Evolutionary conservation across 257 asterid species (phyloP).

Genomic region (Jacaranda mimosifolia): DNA sequence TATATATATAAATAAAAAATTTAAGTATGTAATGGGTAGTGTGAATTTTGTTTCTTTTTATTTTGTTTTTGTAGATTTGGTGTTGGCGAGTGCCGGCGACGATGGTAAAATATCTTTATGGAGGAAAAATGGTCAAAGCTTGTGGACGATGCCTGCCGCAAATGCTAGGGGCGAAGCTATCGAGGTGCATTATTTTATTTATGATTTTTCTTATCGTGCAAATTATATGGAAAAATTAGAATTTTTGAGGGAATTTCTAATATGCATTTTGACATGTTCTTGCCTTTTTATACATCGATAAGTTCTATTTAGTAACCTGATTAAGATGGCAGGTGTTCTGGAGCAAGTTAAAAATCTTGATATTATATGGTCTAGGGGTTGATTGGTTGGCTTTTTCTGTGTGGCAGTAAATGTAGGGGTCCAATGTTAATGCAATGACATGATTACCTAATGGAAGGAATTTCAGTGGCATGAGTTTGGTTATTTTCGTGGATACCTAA

Average conservation of each 20-base stretch:
- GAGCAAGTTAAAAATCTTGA: background rate
- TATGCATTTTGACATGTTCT: constrained; percentile 24
- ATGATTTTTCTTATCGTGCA: background rate
- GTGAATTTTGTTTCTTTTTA: background rate
- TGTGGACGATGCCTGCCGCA: constrained; percentile 84
- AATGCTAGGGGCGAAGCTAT: constrained; percentile 67
- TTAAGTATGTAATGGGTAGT: constrained; percentile 12
- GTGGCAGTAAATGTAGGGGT: background rate
- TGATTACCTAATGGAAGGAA: background rate
- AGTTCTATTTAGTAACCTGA: constrained; percentile 4
- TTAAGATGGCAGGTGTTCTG: constrained; percentile 4
- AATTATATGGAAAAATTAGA: background rate
- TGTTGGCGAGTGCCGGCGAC: constrained; percentile 93
- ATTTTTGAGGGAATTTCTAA: background rate
- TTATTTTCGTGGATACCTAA: background rate
- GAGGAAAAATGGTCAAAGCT: constrained; percentile 82
- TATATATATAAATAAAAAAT: background rate
- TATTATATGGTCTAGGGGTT: background rate
- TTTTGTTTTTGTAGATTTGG: constrained; percentile 68
- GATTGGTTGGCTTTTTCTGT: background rate
- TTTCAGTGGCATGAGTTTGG: background rate
- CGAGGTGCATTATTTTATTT: constrained; percentile 67
- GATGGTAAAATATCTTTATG: constrained; percentile 82
- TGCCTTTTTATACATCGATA: constrained; percentile 22
- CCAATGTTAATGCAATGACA: background rate